Conservation (phyloP, 345 rosid species). For the Corchorus capsularis region DNA sequence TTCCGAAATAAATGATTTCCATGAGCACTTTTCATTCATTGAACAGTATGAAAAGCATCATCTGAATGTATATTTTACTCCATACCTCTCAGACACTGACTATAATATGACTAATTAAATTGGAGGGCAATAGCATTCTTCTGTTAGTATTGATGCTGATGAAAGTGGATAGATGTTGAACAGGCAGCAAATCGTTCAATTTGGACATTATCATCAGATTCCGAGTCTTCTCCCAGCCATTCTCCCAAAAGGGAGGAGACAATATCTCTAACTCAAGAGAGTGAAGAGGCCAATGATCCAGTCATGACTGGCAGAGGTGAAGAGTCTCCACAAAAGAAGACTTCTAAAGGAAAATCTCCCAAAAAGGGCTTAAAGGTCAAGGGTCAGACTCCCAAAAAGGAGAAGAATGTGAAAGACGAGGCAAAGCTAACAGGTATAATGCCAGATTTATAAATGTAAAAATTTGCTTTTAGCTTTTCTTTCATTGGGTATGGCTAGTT, state of each 20-base stretch:
- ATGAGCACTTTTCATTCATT: background rate
- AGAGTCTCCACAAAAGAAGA: conserved; percentile 44
- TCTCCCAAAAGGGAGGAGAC: conserved; percentile 26
- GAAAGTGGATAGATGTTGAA: conserved; percentile 23
- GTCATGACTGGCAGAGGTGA: conserved; percentile 25
- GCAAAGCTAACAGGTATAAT: conserved; percentile 48
- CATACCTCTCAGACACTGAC: background rate
- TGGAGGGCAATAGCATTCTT: background rate
- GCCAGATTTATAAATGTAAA: background rate
- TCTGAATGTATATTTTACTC: background rate
- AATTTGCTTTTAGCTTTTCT: conserved; percentile 7
- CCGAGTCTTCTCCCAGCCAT: conserved; percentile 59
- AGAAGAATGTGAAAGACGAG: conserved; percentile 31
- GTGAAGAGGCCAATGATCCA: conserved; percentile 41
- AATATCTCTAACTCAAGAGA: conserved; percentile 27
- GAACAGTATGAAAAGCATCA: background rate
- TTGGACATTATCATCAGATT: conserved; percentile 68
- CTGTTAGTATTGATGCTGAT: conserved; percentile 18
- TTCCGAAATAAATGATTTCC: background rate
- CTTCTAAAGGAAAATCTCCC: conserved; percentile 53
- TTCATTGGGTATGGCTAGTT: conserved; percentile 9
- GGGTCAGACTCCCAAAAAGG: conserved; percentile 35
- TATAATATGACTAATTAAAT: background rate
- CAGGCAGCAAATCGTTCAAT: conserved; percentile 48
- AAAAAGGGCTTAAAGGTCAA: conserved; percentile 36